phyloP scores from a whole-genome alignment of 495 filamentous ascomycete genomes.

The Parathielavia hyrcaniae region DNA sequence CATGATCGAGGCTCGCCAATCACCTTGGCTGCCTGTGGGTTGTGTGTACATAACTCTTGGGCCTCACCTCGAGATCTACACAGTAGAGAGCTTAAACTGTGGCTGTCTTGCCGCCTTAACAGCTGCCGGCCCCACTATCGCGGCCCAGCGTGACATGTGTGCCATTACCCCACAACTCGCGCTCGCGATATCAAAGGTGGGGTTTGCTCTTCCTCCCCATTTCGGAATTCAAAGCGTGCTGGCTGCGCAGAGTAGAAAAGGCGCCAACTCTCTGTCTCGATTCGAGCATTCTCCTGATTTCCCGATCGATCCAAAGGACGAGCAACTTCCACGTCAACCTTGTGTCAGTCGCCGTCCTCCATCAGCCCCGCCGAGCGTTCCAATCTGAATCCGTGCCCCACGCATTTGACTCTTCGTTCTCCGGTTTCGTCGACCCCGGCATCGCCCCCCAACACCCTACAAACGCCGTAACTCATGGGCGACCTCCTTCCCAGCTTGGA shows the following conservation, averaged over 20 bases:
- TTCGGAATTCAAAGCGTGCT: too few species aligned
- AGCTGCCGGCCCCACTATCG: slow-evolving; percentile 6
- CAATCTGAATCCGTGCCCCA: background rate
- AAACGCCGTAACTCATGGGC: slow-evolving; percentile 16
- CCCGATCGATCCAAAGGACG: background rate
- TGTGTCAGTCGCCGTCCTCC: background rate
- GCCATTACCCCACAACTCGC: slow-evolving; percentile 13
- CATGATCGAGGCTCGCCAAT: slow-evolving; percentile 5
- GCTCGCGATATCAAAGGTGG: slow-evolving; percentile 20
- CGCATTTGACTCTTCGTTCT: background rate
- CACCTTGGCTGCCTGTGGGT: background rate
- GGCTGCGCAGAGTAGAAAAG: background rate
- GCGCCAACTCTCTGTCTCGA: background rate
- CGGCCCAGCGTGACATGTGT: background rate
- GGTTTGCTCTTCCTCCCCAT: slow-evolving; percentile 13
- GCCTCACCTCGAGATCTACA: background rate
- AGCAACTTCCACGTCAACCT: background rate
- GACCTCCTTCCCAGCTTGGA: slow-evolving; percentile 21
- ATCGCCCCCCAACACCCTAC: background rate
- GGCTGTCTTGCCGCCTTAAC: slow-evolving; percentile 1
- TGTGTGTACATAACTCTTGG: background rate
- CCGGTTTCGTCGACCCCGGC: background rate
- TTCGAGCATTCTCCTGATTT: background rate
- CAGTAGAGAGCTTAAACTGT: background rate
- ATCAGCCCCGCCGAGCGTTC: background rate